Percentiles rank a stretch among this genome's conserved stretches.
phyloP scores from a whole-genome alignment of 441 rosid genomes.

The Mallotus repandus region DNA sequence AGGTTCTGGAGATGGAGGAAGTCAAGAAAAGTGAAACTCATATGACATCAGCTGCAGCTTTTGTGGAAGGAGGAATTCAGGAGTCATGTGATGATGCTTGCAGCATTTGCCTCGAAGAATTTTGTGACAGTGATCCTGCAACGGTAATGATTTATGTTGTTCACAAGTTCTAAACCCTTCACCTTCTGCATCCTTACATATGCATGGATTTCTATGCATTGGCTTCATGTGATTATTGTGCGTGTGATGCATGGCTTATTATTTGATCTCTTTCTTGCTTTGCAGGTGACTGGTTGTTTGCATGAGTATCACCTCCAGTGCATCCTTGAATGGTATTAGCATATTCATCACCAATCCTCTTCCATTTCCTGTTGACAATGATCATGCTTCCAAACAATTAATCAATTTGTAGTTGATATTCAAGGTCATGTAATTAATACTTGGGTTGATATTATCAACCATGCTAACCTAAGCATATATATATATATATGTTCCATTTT shows the following conservation, averaged over 20 bases:
- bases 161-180: not conserved
- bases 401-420: too few species aligned
- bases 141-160: conserved; percentile 41
- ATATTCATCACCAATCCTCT: not conserved
- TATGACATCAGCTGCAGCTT: conserved; percentile 84
- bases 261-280: conserved; percentile 2
- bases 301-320: conserved; percentile 97
- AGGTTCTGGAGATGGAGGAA: conserved; percentile 56
- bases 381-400: not conserved
- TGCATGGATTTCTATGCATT: not conserved
- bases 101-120: conserved; percentile 90
- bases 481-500: not conserved
- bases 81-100: conserved; percentile 93
- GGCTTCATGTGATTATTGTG: not conserved
- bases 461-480: too few species aligned
- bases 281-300: conserved; percentile 83
- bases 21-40: conserved; percentile 49
- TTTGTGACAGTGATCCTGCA: conserved; percentile 76
- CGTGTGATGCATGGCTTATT: not conserved
- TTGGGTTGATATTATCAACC: too few species aligned
- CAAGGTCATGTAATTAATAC: too few species aligned
- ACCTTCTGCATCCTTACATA: not conserved
- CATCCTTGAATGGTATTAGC: conserved; percentile 78
- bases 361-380: not conserved
- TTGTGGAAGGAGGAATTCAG: conserved; percentile 93